These are phyloP conservation scores for Suillus luteus DNA, from an alignment of 768 basidiomycete species.

Conservation along the genomic window DNA sequence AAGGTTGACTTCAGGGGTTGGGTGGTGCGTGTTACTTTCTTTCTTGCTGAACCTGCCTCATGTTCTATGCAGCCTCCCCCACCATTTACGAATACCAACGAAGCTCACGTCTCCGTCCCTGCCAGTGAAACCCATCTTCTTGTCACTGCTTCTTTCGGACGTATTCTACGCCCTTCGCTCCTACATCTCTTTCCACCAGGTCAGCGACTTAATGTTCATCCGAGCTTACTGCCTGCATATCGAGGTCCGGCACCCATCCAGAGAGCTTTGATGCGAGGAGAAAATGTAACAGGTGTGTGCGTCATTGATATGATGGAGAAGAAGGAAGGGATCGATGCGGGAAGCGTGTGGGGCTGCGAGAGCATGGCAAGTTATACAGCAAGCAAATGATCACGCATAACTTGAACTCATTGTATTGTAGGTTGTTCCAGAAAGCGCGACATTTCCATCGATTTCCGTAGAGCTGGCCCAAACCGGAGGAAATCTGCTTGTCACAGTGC, in stretches of 20 bases:
- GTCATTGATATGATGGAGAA: conserved; percentile 74
- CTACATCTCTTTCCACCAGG: conserved; percentile 60
- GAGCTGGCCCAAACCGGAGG: conserved; percentile 66
- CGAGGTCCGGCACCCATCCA: conserved; percentile 94
- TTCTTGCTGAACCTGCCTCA: conserved; percentile 2
- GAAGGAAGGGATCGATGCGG: conserved; percentile 75
- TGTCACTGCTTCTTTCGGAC: conserved; percentile 89
- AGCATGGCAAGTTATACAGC: conserved; percentile 47
- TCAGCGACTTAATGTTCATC: conserved; percentile 83
- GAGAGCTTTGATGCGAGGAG: conserved; percentile 70
- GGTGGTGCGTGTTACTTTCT: conserved; percentile 46
- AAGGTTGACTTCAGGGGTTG: conserved; percentile 65
- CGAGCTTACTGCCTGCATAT: conserved; percentile 82
- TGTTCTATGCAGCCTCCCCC: conserved; percentile 45
- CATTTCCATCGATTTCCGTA: conserved; percentile 59
- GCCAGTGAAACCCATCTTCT: conserved; percentile 52
- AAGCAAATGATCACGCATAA: not conserved
- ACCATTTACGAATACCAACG: conserved; percentile 30
- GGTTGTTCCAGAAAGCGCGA: conserved; percentile 52
- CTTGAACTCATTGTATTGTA: conserved; percentile 27
- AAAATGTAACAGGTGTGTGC: conserved; percentile 73
- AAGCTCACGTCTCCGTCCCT: conserved; percentile 18
- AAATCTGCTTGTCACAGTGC: conserved; percentile 64
- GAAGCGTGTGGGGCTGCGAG: conserved; percentile 62
- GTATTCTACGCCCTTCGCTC: conserved; percentile 67